These are phyloP conservation scores for Eucalyptus pauciflora DNA, from an alignment of 345 rosid genomes.

Conservation along the genomic window DNA sequence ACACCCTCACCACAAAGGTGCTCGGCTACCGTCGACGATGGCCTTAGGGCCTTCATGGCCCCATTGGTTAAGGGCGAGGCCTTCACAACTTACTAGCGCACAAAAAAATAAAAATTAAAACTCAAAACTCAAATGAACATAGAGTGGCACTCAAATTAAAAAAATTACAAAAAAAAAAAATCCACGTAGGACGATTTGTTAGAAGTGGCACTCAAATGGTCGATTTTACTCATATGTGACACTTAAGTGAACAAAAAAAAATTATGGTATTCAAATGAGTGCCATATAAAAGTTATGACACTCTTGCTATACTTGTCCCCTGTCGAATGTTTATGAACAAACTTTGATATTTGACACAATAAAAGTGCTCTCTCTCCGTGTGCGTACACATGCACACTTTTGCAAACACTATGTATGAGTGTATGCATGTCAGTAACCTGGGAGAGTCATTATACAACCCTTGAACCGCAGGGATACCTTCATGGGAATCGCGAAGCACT, in stretches of 20 bases:
- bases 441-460: background rate
- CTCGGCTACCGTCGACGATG: rapidly evolving
- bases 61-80: rapidly evolving
- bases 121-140: no score
- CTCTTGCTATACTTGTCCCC: no score
- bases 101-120: no score
- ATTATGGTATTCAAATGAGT: no score
- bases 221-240: no score
- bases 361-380: background rate
- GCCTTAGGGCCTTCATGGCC: no score
- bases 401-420: background rate
- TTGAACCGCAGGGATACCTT: slow-evolving; percentile 59
- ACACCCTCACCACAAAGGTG: no score
- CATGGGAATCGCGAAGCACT: slow-evolving; percentile 89
- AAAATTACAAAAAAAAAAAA: no score
- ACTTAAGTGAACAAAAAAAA: no score
- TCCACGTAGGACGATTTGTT: rapidly evolving
- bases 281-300: no score
- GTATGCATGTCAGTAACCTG: background rate
- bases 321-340: rapidly evolving
- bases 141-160: no score
- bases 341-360: background rate
- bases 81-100: rapidly evolving
- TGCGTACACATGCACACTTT: background rate
- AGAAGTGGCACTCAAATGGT: no score